Base-by-base conservation (phyloP, 208 protist genomes). In the Crithidia thermophila region DNA sequence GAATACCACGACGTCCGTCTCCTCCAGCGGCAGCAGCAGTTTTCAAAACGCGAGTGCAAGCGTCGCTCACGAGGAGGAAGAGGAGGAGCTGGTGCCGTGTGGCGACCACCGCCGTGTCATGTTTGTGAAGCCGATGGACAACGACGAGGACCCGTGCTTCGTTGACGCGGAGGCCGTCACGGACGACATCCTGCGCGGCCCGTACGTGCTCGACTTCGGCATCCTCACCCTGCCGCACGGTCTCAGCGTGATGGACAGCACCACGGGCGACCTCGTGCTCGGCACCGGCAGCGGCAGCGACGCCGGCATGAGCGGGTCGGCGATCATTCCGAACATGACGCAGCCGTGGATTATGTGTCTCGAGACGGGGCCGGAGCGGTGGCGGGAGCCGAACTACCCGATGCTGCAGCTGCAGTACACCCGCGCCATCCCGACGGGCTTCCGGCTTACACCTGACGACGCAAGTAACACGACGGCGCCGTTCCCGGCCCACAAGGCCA, bases 261-360 rank as follows among this genome's bases (percentile, higher is more conserved):
- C 20, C 4, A 47, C 37, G 2, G 23, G 37, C 21, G 49, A 40
- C 21, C 34, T 47, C n/a, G 55, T 63, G 31, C 14, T 33, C 57
- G 60, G 72, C 51, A 25, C 43, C 40, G 72, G 65, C 49, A 79
- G 75, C 46, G 36, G 23, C 21, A 40, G 18, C 42, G 25, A 31
- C 25, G 28, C 14, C n/a, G n/a, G n/a, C n/a, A n/a, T n/a, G n/a
- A n/a, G n/a, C n/a, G n/a, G n/a, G 18, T 4, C 67, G 23, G 0
- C 8, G 7, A 61, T 74, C 18, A 52, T 52, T 0, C 85, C 85
- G 0, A 85, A 81, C 66, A 71, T 83, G 49, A 82, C 73, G 25
- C 72, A 87, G 74, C 84, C 87, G 33, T 93, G 87, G 87, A 81
- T 89, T 39, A 79, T 93, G 73, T 93, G 87, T 45, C 47, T 90